Evolutionary conservation across 371 early-diverging fungal species (phyloP), one percentile per base, ranked within the genome.

Genomic region (Lichtheimia ornata): DNA sequence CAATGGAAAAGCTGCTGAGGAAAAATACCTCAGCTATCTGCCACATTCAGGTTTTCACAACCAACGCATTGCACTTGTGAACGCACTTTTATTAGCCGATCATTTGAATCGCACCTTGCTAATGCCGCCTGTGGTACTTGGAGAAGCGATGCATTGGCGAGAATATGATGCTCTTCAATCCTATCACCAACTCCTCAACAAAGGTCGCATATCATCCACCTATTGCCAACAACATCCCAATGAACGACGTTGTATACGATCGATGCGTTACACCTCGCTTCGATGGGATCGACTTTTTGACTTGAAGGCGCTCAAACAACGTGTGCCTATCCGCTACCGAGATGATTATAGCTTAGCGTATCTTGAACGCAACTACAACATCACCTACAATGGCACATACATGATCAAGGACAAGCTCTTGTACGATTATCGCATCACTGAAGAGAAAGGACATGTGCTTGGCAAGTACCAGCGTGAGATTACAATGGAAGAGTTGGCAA

Each of bases 1-100:
- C 9, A 57, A 61, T 27, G 66, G 66, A 27, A 65, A 25, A 15
- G 63, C 54, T 42, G 43, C 35, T 2, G 22, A 50, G 28, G 70
- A 73, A 56, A 71, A 70, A 25, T 87, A 73, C 47, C 53, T 87
- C 1, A 70, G 76, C 12, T 87, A 76, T 64, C 52, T 83, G 24
- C 85, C 85, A 11, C 87, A 87, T 56, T 84, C 83, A n/a, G 87
- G 87, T 4, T 79, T 85, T 58, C 83, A 85, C 43, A 87, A 87
- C 54, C 87, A 87, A 52, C 69, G 83, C 17, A 81, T 83, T 20
- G 70, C 82, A 18, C 69, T 85, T 35, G 74, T 80, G 44, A 87
- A 85, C 56, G 83, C 85, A 2, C 63, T 87, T 20, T 58, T 77
- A n/a, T 61, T 87, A 17, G 80, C 87, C 0, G 66, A 67, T 9